A percentile compares a stretch with the other conserved stretches of the same genome.
phyloP scores from a whole-genome alignment of 1,284 basidiomycete genomes.

The Pholiota adiposa region DNA sequence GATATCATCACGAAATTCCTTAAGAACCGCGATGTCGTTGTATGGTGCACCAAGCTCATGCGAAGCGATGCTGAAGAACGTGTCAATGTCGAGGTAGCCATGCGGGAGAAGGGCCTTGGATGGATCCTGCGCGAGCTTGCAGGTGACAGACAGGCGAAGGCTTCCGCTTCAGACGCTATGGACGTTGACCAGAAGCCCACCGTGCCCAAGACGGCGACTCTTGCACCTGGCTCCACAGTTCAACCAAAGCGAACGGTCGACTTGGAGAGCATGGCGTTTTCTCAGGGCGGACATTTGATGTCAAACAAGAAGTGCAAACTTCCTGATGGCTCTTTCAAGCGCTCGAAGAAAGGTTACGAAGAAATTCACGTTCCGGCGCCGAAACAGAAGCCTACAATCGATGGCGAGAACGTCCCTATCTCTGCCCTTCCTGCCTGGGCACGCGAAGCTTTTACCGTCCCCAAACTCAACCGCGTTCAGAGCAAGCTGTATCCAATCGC shows the following conservation, averaged over 20 bases:
- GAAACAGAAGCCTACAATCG: conserved; percentile 72
- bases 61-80: conserved; percentile 89
- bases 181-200: conserved; percentile 69
- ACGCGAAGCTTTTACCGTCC: conserved; percentile 82
- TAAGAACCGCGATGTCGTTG: conserved; percentile 95
- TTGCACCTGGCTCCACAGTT: conserved; percentile 86
- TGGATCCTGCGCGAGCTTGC: conserved; percentile 93
- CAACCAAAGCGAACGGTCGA: conserved; percentile 90
- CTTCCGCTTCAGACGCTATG: conserved; percentile 63
- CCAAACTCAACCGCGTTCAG: conserved; percentile 92
- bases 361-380: conserved; percentile 98
- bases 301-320: conserved; percentile 98
- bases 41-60: conserved; percentile 98
- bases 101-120: conserved; percentile 96
- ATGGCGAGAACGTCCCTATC: conserved; percentile 80
- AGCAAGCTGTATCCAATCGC: conserved; percentile 93
- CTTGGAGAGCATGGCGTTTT: conserved; percentile 94
- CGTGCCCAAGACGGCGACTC: conserved; percentile 87
- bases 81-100: conserved; percentile 90
- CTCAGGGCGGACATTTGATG: conserved; percentile 96
- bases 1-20: conserved; percentile 90
- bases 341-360: conserved; percentile 95
- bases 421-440: conserved; percentile 87
- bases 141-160: conserved; percentile 72
- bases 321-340: conserved; percentile 97